phyloP scores from a whole-genome alignment of 2,329 filamentous ascomycete species.

The Epichloe sylvatica region DNA sequence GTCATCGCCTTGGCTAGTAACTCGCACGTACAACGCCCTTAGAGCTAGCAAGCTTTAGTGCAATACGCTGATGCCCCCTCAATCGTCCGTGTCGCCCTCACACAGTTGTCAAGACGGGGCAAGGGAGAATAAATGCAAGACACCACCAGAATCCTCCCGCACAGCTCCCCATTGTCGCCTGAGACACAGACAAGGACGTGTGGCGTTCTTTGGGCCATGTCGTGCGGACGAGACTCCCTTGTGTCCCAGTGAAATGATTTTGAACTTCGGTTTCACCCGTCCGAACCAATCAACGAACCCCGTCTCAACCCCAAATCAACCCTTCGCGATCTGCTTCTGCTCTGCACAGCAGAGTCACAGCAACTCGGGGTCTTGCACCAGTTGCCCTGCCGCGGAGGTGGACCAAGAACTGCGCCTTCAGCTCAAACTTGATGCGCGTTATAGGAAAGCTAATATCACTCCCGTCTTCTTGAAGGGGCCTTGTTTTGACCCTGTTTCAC shows the following conservation, averaged over 20 bases:
- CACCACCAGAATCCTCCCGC: too few relatives aligned
- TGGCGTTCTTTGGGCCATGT: too few relatives aligned
- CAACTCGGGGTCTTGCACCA: background rate
- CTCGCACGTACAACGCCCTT: too few relatives aligned
- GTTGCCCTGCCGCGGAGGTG: background rate
- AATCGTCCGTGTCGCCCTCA: too few relatives aligned
- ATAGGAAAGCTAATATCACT: background rate
- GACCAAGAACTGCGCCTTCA: background rate
- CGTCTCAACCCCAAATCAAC: background rate
- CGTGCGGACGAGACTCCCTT: background rate
- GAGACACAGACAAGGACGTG: background rate
- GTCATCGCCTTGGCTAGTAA: too few relatives aligned
- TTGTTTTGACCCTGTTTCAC: background rate
- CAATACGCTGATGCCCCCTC: too few relatives aligned
- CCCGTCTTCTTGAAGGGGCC: background rate
- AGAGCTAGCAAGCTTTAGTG: too few relatives aligned
- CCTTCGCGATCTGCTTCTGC: background rate
- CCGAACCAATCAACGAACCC: background rate
- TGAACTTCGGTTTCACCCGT: background rate
- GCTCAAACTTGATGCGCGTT: background rate
- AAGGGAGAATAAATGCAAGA: background rate
- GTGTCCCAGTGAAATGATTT: background rate
- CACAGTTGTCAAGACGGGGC: background rate
- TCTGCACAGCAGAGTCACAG: background rate
- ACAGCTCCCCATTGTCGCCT: background rate